A percentile compares a stretch with the other conserved stretches of the same genome.
These are phyloP conservation scores for Magnaporthiopsis rhizophila DNA, from an alignment of 2,329 filamentous ascomycete genomes.

Conservation along the genomic window DNA sequence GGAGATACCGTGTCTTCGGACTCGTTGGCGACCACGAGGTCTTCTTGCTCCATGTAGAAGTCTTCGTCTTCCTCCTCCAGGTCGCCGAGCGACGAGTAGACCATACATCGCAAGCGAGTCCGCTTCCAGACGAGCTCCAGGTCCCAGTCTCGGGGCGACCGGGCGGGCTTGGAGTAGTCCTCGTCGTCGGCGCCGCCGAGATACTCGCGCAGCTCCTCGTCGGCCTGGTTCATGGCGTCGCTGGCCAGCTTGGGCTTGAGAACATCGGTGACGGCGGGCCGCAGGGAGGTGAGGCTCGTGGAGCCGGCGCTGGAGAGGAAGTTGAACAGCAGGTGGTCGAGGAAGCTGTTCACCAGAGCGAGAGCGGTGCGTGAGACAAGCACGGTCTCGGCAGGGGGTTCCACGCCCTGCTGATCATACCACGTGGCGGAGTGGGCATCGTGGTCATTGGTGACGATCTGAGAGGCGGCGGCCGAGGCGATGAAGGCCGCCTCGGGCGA, in stretches of 20 bases:
- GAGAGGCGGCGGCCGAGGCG: conserved; percentile 76
- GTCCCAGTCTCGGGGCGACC: conserved; percentile 62
- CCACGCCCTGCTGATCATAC: conserved; percentile 60
- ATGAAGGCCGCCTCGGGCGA: conserved; percentile 81
- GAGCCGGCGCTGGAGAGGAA: conserved; percentile 76
- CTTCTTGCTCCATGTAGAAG: conserved; percentile 72
- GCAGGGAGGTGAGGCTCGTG: conserved; percentile 64
- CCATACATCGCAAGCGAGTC: conserved; percentile 90
- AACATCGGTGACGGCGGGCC: conserved; percentile 77
- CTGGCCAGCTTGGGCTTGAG: conserved; percentile 82
- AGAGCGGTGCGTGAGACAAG: conserved; percentile 67
- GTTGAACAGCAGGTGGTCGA: conserved; percentile 88
- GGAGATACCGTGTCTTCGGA: conserved; percentile 70
- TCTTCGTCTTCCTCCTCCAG: conserved; percentile 98
- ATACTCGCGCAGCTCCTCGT: conserved; percentile 63
- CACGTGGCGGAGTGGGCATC: conserved; percentile 64
- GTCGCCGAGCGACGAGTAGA: conserved; percentile 92
- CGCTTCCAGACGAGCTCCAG: conserved; percentile 92
- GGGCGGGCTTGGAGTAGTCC: conserved; percentile 49
- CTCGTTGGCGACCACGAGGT: conserved; percentile 53
- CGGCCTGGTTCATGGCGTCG: conserved; percentile 38
- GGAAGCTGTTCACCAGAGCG: conserved; percentile 76
- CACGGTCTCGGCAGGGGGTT: conserved; percentile 59
- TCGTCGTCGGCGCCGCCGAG: conserved; percentile 73
- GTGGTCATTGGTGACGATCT: conserved; percentile 85